Base-by-base conservation (phyloP, 2,329 filamentous ascomycete genomes). In the Pyrenochaeta sp. region DNA sequence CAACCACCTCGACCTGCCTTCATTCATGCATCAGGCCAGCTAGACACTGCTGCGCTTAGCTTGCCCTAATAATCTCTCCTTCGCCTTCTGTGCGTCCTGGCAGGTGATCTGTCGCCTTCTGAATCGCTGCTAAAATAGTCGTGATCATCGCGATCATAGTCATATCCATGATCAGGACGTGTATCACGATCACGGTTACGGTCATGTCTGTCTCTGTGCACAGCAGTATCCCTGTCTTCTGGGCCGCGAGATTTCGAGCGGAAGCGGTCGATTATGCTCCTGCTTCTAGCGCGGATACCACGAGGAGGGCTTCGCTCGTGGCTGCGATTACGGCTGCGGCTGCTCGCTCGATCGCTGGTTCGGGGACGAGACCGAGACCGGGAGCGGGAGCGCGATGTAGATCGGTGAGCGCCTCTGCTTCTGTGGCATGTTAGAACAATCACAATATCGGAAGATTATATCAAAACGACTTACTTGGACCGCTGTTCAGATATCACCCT, bases 271-370 rank as follows among this genome's bases (percentile, higher is more conserved):
- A 71, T 61, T 9, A 71, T 57, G 48, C 68, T 71, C 49, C 55
- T 61, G 61, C 68, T 71, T 64, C 68, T 65, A 68, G 68, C 68
- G 53, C 68, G 66, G 8, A 71, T 54, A 27, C 66, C 56, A 22
- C 55, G 47, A 3, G 50, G 25, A 27, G 34, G 15, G 28, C 58
- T 62, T 48, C 56, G 55, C n/a, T 61, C 58, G 5, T 54, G 51
- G 47, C 56, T 52, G 4, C 47, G 52, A 39, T 54, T 56, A 45
- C 52, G 56, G 34, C 60, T 61, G 44, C 52, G 60, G 28, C 28
- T 39, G 13, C 36, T 12, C 13, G 62, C 59, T 15, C 64, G 66
- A 27, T 57, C 58, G 24, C 61, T 56, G 19, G 40, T 12, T 25
- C n/a, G 9, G 5, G 40, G 22, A 7, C 62, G 56, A 25, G 64